phyloP scores from a whole-genome alignment of 495 filamentous ascomycete species.

The Terfezia claveryi region DNA sequence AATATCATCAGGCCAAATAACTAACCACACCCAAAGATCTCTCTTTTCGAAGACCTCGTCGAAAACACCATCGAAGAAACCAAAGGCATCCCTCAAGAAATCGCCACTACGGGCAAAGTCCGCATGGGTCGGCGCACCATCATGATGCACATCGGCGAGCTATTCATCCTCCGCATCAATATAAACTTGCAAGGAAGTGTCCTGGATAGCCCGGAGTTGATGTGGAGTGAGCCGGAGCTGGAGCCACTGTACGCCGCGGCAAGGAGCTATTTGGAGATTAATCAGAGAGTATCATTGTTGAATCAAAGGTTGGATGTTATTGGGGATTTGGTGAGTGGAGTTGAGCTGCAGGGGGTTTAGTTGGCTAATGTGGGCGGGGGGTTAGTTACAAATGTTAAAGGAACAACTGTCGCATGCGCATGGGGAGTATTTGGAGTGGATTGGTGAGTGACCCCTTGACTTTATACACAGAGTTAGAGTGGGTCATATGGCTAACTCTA shows the following conservation, averaged over 20 bases:
- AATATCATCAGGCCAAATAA: not conserved
- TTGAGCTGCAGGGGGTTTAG: not conserved
- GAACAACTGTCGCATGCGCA: slow-evolving; percentile 94
- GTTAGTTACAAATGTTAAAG: slow-evolving; percentile 60
- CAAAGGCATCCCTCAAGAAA: slow-evolving; percentile 71
- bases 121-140: slow-evolving; percentile 63
- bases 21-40: slow-evolving; percentile 38
- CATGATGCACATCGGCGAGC: slow-evolving; percentile 95
- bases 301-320: slow-evolving; percentile 85
- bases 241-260: slow-evolving; percentile 92
- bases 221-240: slow-evolving; percentile 90
- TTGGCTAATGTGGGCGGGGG: not conserved
- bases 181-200: slow-evolving; percentile 94
- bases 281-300: slow-evolving; percentile 74
- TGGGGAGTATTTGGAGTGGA: slow-evolving; percentile 89
- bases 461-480: not conserved
- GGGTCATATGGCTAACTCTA: no score
- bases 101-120: slow-evolving; percentile 78
- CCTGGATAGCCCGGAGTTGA: slow-evolving; percentile 89
- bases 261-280: slow-evolving; percentile 89
- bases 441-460: slow-evolving; percentile 34
- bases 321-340: slow-evolving; percentile 42
- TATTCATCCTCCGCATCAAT: slow-evolving; percentile 92
- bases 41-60: slow-evolving; percentile 88
- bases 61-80: slow-evolving; percentile 76